Base-by-base conservation (phyloP, 2,329 filamentous ascomycete species). In the Fusarium liriodendri region DNA sequence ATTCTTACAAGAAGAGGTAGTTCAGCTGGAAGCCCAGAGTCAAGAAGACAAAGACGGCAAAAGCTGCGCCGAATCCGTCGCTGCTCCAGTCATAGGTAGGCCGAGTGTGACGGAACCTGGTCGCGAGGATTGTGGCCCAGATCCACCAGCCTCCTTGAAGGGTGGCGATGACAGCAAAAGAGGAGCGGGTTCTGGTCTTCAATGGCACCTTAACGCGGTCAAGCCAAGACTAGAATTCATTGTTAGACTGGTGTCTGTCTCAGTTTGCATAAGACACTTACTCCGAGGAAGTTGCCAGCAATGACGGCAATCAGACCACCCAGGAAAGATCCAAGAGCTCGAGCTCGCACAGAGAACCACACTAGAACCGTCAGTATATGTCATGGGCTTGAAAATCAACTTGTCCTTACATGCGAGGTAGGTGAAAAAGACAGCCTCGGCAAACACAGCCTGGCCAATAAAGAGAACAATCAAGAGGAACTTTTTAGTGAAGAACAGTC, bases 381-480 rank as follows among this genome's bases (percentile, higher is more conserved):
- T 25, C 16, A 14, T 8, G 7, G 25, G 4, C 33, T 18, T 29
- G 5, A 20, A 2, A 10, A 16, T 11, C 0, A 5, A 0, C 5
- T 9, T 0, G 0, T 6, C 58, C 78, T 74, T 68, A 79, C 79
- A 35, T 1, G 77, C 71, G 9, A 92, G 83, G 67, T 92, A 95
- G 0, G 92, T 94, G 79, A 92, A 94, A 80, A 92, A 93, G 0
- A 94, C 91, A 0, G 93, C 90, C 79, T 95, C 92, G 0, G 91
- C 84, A 77, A 92, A 95, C 0, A 93, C 92, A 0, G 90, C 90
- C 73, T 94, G 91, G 1, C 90, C 90, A 42, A 95, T 94, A 72
- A 93, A 89, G 0, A 92, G 86, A 4, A 94, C 80, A 2, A 94
- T 85, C 1, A 94, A 83, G 1, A 94, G 81, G 67, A 93, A 94